Base-by-base conservation (phyloP, 441 rosid species). In the Cnidoscolus chayamansa region DNA sequence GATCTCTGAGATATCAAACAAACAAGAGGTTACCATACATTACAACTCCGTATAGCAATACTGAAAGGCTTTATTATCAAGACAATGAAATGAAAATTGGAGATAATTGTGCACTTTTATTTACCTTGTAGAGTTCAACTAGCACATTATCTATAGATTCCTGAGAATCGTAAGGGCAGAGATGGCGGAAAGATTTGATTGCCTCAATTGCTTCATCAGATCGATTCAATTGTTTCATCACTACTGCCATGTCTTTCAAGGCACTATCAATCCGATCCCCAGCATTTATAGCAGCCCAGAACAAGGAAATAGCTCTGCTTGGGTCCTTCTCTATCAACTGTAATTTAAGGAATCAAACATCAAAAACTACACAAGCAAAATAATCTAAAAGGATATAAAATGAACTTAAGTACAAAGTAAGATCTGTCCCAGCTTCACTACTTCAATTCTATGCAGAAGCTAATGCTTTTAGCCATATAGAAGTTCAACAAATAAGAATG, bases 121-220 rank as follows among this genome's bases (percentile, higher is more conserved):
- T 73, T 79, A 89, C 97, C 84, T 93, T 93, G 88, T 84, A 93
- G 72, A 93, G 98, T 67, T 93, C 98, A 49, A 93, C 81, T 0
- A 93, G 88, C 47, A 93, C 82, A 79, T 93, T 93, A 76, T 91
- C 97, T 16, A 93, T 81, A 64, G 98, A 88, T 71, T 87, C 93
- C 81, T 90, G 98, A 65, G 98, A 83, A 37, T 89, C 97, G 3
- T 31, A 53, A 13, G 91, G 81, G 72, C 98, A 93, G 69, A 89
- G 93, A 74, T 87, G 86, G 3, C 98, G 92, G 53, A 93, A 93
- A 40, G 98, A 93, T 72, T 84, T 93, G 78, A 93, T 86, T 0
- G 97, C 98, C 81, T 93, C 97, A 9, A 93, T 87, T 7, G 96
- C 98, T 82, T 91, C 97, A 1, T 93, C 93, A 17, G 97, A 74